Evolutionary conservation across 139 green algal species (phyloP), one percentile per base, ranked within the genome.

Genomic region (Limnomonas spitsbergensis): DNA sequence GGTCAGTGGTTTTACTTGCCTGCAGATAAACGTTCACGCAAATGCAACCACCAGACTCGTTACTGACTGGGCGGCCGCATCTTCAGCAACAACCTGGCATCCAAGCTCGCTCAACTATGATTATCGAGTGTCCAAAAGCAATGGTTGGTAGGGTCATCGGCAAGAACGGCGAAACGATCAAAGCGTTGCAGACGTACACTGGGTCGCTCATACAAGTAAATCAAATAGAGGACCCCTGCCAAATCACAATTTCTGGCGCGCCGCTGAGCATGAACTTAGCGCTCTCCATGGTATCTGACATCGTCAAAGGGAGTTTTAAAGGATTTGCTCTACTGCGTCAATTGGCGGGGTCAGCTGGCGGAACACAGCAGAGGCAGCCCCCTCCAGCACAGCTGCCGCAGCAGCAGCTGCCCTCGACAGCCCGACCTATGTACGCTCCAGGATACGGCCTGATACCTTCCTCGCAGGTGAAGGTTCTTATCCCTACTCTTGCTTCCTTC

Each of bases 71-170:
- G n/a, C n/a, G n/a, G n/a, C n/a, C n/a, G n/a, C n/a, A n/a, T n/a
- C n/a, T n/a, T n/a, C n/a, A n/a, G n/a, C n/a, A n/a, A n/a, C n/a
- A n/a, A n/a, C n/a, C n/a, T n/a, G n/a, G 47, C 47, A 20, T 20
- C n/a, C n/a, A n/a, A n/a, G n/a, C n/a, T n/a, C 56, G 56, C 56
- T 34, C 56, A 38, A 74, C 36, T 7, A 20, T 32, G 35, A 47
- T 32, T 7, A 75, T 91, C 2, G 71, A 80, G 32, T 98, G 94
- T 84, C 93, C 93, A 29, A 97, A 97, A 83, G 76, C 80, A 1
- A 95, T 96, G 88, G 90, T 98, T 0, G 94, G 94, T 0, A 88
- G 93, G 24, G 90, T 98, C 1, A 98, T 98, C 56, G 94, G 94
- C 56, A 95, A 94, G 82, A 90, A 92, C 66, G 94, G 94, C 26